Evolutionary conservation across 2,329 filamentous ascomycete genomes (phyloP).

Genomic region (Fusarium euwallaceae): DNA sequence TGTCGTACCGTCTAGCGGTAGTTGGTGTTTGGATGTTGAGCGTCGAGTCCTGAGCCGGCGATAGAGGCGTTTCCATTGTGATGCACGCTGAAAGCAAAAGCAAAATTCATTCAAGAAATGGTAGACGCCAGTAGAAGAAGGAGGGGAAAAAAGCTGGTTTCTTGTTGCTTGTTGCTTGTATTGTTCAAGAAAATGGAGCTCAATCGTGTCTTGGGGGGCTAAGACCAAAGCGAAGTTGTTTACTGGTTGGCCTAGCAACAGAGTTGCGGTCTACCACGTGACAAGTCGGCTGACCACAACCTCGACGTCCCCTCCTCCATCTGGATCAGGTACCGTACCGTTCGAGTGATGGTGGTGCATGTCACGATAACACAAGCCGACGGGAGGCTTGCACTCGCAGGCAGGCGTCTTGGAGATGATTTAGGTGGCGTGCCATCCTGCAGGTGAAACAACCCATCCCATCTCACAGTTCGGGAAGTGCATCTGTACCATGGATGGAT

Average conservation of each 20-base stretch:
- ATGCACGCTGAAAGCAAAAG: slow-evolving; percentile 36
- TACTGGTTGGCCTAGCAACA: slow-evolving; percentile 41
- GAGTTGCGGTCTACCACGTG: slow-evolving; percentile 20
- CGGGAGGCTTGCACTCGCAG: slow-evolving; percentile 1
- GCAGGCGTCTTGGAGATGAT: neutral
- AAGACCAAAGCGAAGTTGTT: slow-evolving; percentile 27
- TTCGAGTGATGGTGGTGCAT: slow-evolving; percentile 2
- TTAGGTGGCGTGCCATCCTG: slow-evolving; percentile 4
- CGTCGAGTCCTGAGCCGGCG: slow-evolving; percentile 41
- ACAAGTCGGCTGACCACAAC: neutral
- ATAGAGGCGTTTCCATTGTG: slow-evolving; percentile 47
- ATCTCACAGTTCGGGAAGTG: slow-evolving; percentile 2
- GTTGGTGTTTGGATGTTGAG: slow-evolving; percentile 46
- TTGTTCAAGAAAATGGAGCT: slow-evolving; percentile 23
- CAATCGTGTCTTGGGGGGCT: slow-evolving; percentile 24
- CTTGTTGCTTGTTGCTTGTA: slow-evolving; percentile 32
- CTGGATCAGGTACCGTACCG: neutral
- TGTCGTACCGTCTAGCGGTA: slow-evolving; percentile 37
- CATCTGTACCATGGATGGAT: neutral
- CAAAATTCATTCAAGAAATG: slow-evolving; percentile 22
- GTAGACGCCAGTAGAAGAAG: slow-evolving; percentile 7
- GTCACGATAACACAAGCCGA: slow-evolving; percentile 3
- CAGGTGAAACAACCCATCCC: slow-evolving; percentile 8
- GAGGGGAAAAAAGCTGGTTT: slow-evolving; percentile 10
- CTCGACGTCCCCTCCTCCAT: neutral